Evolutionary conservation across 2,329 filamentous ascomycete genomes (phyloP), one percentile per base, ranked within the genome.

Genomic region (Aspergillus fumigatus): DNA sequence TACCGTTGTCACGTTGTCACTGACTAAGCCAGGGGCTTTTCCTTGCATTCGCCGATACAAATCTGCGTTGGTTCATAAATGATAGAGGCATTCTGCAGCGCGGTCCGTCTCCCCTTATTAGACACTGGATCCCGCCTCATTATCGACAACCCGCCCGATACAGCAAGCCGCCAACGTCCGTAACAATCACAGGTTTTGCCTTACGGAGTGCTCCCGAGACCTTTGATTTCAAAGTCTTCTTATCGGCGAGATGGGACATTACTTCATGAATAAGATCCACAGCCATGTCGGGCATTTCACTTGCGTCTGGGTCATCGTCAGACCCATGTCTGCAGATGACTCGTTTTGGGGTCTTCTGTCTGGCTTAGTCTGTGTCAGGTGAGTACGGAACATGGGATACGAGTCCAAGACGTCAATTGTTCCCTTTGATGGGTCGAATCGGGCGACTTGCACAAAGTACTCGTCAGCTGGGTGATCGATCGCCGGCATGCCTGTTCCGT

Each of bases 151-250:
- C 70, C 94, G 90, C 82, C 70, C 94, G 90, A 3, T 93, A 78
- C 0, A 89, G 89, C 52, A 94, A 92, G 10, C 90, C 90, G n/a
- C 90, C 90, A 1, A 87, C 86, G 19, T 80, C 79, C 1, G 88
- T 90, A 2, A 87, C 88, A 60, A 94, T 90, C 65, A 92, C 82
- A 1, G 90, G 90, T 2, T 88, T 84, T 17, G 89, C 89, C 47
- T 91, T 90, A 68, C 92, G 89, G 25, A 93, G 79, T 1, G 88
- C 89, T 73, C 94, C 90, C 0, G 88, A 91, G 4, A 94, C 89
- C 73, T 94, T 94, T 94, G 65, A 94, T 87, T 72, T 94, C 90
- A 65, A 94, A 94, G 0, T 90, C 89, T 69, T 94, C 60, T 88
- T 84, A 3, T 82, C 69, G 23, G 82, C 71, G 17, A 89, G 77